Evolutionary conservation across 257 asterid species (phyloP).

Genomic region (Fraxinus americana): DNA sequence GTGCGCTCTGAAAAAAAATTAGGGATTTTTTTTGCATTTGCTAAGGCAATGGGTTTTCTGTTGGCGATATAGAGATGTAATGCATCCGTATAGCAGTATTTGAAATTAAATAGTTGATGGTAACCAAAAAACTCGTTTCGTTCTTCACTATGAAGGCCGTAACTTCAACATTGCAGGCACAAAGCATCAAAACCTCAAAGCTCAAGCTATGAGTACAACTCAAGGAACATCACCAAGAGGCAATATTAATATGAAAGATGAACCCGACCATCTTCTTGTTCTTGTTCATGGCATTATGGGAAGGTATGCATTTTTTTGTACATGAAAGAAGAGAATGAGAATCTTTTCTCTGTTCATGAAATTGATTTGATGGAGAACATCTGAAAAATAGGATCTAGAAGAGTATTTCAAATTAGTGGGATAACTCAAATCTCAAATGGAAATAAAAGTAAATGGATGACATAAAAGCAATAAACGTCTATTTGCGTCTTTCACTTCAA

Average conservation of each 20-base stretch:
- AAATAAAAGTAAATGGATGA: not conserved
- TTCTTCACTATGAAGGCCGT: slow-evolving; percentile 4
- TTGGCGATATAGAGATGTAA: not conserved
- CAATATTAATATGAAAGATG: slow-evolving; percentile 33
- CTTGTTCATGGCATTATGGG: slow-evolving; percentile 65
- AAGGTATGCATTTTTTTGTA: slow-evolving; percentile 41
- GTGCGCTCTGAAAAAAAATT: not conserved
- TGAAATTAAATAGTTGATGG: slow-evolving; percentile 1
- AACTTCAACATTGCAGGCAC: slow-evolving; percentile 34
- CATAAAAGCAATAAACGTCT: not conserved
- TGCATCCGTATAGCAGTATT: not conserved
- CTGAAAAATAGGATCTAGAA: slow-evolving; percentile 13
- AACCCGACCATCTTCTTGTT: slow-evolving; percentile 58
- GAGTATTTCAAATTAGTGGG: slow-evolving; percentile 9
- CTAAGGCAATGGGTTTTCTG: not conserved
- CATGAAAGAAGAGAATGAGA: slow-evolving; percentile 15
- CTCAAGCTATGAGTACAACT: slow-evolving; percentile 40
- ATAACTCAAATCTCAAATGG: not conserved
- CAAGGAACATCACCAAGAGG: slow-evolving; percentile 39
- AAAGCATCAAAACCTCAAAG: slow-evolving; percentile 30
- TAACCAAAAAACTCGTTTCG: not conserved
- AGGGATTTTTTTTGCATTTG: not conserved
- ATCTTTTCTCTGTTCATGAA: not conserved
- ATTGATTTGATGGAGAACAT: not conserved
- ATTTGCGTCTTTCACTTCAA: not conserved